These are phyloP conservation scores for Candida fluviatilis DNA, from an alignment of 805 yeast species.

Conservation along the genomic window DNA sequence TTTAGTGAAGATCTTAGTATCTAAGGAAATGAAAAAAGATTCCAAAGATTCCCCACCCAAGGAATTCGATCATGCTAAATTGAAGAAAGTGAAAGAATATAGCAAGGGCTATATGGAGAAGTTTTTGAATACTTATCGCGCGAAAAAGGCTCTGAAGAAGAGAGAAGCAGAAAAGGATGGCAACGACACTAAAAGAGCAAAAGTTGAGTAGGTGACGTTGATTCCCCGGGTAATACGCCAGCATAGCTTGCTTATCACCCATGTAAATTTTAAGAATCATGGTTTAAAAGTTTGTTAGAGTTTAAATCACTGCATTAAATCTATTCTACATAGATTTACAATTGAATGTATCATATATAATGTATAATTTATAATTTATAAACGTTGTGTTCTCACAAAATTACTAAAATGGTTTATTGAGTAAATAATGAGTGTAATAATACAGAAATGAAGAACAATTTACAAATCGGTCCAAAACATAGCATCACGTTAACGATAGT, in stretches of 20 bases:
- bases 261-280: neutral
- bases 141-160: slow-evolving; percentile 26
- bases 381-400: too few species aligned
- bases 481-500: too few species aligned
- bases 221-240: too few species aligned
- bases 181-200: slow-evolving; percentile 1
- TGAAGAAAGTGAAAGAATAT: slow-evolving; percentile 65
- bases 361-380: neutral
- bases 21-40: slow-evolving; percentile 60
- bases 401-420: too few species aligned
- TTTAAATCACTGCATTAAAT: neutral
- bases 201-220: neutral
- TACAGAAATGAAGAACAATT: too few species aligned
- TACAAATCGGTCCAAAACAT: too few species aligned
- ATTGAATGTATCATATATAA: neutral
- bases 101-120: slow-evolving; percentile 64
- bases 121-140: slow-evolving; percentile 45
- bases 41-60: slow-evolving; percentile 43
- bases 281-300: neutral
- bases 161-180: slow-evolving; percentile 7
- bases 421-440: too few species aligned
- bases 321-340: neutral
- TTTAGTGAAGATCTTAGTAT: slow-evolving; percentile 59
- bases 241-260: too few species aligned
- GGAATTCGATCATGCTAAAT: slow-evolving; percentile 60